These are phyloP conservation scores for Monosporozyma solicola DNA, from an alignment of 805 yeast species.

Conservation along the genomic window DNA sequence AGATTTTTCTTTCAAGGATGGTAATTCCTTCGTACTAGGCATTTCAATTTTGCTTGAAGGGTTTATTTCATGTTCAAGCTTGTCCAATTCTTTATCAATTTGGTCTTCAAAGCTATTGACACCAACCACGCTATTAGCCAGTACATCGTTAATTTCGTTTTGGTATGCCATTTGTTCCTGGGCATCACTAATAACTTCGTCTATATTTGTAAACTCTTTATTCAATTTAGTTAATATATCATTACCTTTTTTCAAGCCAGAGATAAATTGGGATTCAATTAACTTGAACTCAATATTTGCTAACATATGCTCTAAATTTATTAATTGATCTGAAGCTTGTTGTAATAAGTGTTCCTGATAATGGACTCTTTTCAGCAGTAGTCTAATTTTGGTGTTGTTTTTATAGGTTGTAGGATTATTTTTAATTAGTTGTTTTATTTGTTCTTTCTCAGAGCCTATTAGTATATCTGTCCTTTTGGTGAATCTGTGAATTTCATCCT, in stretches of 20 bases:
- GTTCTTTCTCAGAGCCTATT: constrained; percentile 47
- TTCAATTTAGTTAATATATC: constrained; percentile 66
- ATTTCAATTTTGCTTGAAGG: constrained; percentile 24
- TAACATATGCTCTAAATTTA: constrained; percentile 69
- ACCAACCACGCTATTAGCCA: constrained; percentile 33
- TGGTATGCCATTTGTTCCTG: constrained; percentile 77
- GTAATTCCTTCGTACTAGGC: constrained; percentile 28
- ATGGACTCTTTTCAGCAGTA: constrained; percentile 67
- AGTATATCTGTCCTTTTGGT: constrained; percentile 44
- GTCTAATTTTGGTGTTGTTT: constrained; percentile 44
- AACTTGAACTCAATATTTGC: constrained; percentile 80
- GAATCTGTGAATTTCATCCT: constrained; percentile 76
- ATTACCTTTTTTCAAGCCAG: constrained; percentile 77
- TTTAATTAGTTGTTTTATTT: constrained; percentile 25
- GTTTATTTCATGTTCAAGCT: constrained; percentile 41
- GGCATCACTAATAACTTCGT: constrained; percentile 70
- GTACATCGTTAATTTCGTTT: constrained; percentile 53
- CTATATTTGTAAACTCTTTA: constrained; percentile 72
- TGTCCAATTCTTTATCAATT: constrained; percentile 54
- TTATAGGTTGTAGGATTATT: constrained; percentile 39
- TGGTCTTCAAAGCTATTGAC: constrained; percentile 40
- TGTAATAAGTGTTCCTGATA: constrained; percentile 68
- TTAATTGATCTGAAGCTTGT: constrained; percentile 69
- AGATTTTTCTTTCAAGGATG: constrained; percentile 2
- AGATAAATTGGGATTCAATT: constrained; percentile 75